Evolutionary conservation across 1,284 basidiomycete genomes (phyloP).

Genomic region (Neonothopanus nambi): DNA sequence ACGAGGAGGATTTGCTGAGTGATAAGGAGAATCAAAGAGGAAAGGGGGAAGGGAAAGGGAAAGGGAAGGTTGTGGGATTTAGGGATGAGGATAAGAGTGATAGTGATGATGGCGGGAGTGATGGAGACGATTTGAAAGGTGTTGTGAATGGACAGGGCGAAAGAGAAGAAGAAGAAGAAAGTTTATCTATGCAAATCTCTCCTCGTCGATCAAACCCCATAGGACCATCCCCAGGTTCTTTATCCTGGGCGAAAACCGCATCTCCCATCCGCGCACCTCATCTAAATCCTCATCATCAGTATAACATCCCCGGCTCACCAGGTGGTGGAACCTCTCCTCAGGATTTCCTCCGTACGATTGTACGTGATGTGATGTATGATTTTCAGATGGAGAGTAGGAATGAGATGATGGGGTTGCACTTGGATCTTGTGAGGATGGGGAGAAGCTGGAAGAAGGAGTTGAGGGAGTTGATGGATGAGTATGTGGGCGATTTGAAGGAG

Average conservation of each 20-base stretch:
- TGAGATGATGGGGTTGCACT: constrained; percentile 69
- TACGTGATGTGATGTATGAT: constrained; percentile 70
- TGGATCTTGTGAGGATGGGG: constrained; percentile 71
- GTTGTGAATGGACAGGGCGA: neutral
- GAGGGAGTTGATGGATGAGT: constrained; percentile 57
- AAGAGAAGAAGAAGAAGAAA: constrained; percentile 14
- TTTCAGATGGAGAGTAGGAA: constrained; percentile 64
- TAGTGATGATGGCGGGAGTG: constrained; percentile 19
- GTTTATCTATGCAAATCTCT: constrained; percentile 59
- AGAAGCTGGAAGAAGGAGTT: constrained; percentile 64
- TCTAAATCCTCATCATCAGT: constrained; percentile 44
- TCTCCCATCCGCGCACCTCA: constrained; percentile 12
- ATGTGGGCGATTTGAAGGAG: constrained; percentile 49
- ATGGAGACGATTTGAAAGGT: constrained; percentile 15
- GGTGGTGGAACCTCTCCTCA: constrained; percentile 43
- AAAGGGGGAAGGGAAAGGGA: constrained; percentile 22
- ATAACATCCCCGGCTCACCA: constrained; percentile 26
- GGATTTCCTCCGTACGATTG: constrained; percentile 60
- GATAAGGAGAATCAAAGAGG: constrained; percentile 30
- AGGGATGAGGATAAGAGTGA: neutral
- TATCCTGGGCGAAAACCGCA: neutral
- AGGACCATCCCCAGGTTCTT: constrained; percentile 16
- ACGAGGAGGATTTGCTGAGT: constrained; percentile 34
- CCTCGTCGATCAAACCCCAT: constrained; percentile 45
- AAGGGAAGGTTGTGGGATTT: constrained; percentile 25